Conservation (phyloP, 2,329 filamentous ascomycete genomes). For the Hypoxylon sp. region DNA sequence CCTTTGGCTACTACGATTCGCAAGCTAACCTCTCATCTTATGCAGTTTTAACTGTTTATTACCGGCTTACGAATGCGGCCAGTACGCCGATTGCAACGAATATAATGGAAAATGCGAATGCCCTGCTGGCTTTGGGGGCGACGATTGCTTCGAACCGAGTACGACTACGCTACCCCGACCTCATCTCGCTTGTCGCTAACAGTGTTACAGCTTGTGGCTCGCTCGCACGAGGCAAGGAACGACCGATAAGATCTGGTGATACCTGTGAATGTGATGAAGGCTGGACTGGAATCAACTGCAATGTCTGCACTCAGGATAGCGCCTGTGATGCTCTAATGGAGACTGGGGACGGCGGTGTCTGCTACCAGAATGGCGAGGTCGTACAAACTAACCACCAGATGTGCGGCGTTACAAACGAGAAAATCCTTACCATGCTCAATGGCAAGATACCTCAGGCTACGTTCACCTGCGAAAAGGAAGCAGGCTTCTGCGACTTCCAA, state of each 20-base stretch:
- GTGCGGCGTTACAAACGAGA: constrained; percentile 96
- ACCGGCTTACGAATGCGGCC: constrained; percentile 89
- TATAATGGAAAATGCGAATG: constrained; percentile 94
- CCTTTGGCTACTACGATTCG: constrained; percentile 55
- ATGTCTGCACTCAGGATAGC: constrained; percentile 86
- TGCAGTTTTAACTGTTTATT: constrained; percentile 96
- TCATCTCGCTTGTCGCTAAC: constrained; percentile 31
- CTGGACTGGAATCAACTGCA: constrained; percentile 98
- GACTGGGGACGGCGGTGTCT: constrained; percentile 83
- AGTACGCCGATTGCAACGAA: constrained; percentile 89
- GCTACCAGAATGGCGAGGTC: constrained; percentile 90
- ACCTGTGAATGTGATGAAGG: constrained; percentile 90
- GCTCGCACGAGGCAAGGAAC: constrained; percentile 82
- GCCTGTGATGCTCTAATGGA: constrained; percentile 93
- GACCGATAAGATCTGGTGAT: constrained; percentile 78
- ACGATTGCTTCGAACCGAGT: constrained; percentile 90
- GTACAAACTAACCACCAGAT: constrained; percentile 97
- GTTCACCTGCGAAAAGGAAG: constrained; percentile 85
- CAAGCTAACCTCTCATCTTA: constrained; percentile 47
- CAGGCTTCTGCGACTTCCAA: constrained; percentile 90
- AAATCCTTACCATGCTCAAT: constrained; percentile 89
- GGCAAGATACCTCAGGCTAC: constrained; percentile 92
- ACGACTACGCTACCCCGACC: constrained; percentile 48
- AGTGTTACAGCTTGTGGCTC: constrained; percentile 80
- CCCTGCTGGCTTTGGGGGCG: constrained; percentile 91